Conservation (phyloP, 2,329 filamentous ascomycete species). For the Trichoderma breve region DNA sequence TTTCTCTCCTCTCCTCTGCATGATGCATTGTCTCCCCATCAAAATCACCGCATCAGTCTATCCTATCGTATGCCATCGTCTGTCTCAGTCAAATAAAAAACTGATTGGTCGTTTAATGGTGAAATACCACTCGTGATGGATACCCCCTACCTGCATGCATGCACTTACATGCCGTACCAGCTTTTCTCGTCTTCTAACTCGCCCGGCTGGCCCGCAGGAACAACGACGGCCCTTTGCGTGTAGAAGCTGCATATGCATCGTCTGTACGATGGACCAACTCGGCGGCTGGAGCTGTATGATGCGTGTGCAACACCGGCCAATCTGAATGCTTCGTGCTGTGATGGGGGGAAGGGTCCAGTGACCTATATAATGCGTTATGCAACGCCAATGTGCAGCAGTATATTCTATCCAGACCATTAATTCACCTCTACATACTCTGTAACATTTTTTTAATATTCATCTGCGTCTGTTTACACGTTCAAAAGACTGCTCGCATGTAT, state of each 20-base stretch:
- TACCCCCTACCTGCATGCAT: constrained; percentile 14
- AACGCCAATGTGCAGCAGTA: background rate
- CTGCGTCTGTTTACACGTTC: background rate
- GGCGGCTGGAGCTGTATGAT: background rate
- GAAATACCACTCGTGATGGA: background rate
- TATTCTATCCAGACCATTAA: background rate
- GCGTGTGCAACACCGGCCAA: background rate
- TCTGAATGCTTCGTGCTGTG: background rate
- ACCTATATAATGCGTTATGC: constrained; percentile 8
- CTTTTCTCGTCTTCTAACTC: constrained; percentile 2
- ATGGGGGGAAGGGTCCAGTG: background rate
- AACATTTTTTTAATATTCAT: background rate
- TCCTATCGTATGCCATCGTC: background rate
- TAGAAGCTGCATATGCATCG: constrained; percentile 9
- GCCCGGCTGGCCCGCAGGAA: background rate
- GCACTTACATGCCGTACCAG: constrained; percentile 8
- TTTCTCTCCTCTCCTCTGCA: background rate
- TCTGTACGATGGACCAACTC: background rate
- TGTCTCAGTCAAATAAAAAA: background rate
- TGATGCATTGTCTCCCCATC: background rate
- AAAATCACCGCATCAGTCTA: background rate
- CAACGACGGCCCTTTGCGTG: background rate
- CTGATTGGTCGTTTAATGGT: background rate
- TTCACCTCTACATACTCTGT: background rate
- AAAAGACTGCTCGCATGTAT: constrained; percentile 29